A percentile compares a stretch with the other conserved stretches of the same genome.
Evolutionary conservation across 352 stramenopile species (phyloP).

Genomic region (Phytophthora pluvialis): DNA sequence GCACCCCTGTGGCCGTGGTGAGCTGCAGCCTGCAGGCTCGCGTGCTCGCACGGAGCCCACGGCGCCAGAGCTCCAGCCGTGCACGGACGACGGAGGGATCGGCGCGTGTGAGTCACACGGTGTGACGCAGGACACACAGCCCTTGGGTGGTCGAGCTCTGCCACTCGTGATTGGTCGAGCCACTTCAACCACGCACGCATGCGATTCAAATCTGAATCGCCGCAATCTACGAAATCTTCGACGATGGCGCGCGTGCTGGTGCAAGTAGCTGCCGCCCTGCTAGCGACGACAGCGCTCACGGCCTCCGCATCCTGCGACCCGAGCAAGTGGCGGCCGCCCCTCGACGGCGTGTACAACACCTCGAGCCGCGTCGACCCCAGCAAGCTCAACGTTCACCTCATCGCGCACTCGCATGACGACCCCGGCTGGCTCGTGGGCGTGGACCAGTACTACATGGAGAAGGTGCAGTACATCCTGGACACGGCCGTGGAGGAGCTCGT

Average conservation of each 20-base stretch:
- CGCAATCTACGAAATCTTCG: background rate
- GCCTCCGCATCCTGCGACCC: slow-evolving; percentile 50
- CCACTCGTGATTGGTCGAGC: slow-evolving; percentile 13
- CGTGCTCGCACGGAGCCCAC: slow-evolving; percentile 8
- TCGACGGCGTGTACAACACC: background rate
- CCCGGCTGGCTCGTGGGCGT: slow-evolving; percentile 96
- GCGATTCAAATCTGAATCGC: slow-evolving; percentile 17
- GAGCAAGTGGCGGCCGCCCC: slow-evolving; percentile 61
- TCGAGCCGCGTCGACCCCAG: slow-evolving; percentile 1
- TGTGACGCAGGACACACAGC: too few species aligned
- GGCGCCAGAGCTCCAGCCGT: slow-evolving; percentile 3
- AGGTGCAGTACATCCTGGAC: slow-evolving; percentile 96
- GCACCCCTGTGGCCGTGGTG: slow-evolving; percentile 10
- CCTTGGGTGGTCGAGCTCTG: too few species aligned
- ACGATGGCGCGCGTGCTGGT: background rate
- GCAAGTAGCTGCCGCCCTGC: background rate
- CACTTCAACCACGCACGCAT: slow-evolving; percentile 23
- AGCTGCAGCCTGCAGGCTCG: slow-evolving; percentile 12
- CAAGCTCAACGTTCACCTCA: background rate
- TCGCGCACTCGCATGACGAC: slow-evolving; percentile 94
- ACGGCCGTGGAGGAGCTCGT: slow-evolving; percentile 90
- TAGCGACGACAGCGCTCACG: too few species aligned
- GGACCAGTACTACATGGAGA: slow-evolving; percentile 96
- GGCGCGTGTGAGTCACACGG: too few species aligned
- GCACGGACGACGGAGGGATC: slow-evolving; percentile 5